Evolutionary conservation across 2,329 filamentous ascomycete species (phyloP), one percentile per base, ranked within the genome.

Genomic region (Botryosphaeria dothidea): DNA sequence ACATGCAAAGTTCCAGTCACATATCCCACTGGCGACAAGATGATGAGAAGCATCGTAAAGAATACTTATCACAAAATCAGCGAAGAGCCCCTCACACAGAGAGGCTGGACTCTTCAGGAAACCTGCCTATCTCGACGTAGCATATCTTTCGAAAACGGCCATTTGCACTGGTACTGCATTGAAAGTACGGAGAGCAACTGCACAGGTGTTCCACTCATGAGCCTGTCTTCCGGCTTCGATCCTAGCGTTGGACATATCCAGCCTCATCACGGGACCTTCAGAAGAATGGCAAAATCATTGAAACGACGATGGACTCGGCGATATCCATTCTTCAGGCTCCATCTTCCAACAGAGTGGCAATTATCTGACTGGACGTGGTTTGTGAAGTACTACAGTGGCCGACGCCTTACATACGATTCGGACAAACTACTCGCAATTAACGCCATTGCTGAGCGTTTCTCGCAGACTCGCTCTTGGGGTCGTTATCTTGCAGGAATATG

Each of bases 101-200:
- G 64, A 6, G 64, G 45, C 36, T 66, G 57, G 64, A 66, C 64
- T 0, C 38, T 62, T 5, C 64, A 66, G n/a, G 64, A 66, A 29
- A 41, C 34, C 0, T n/a, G 56, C 3, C 38, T 62, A 7, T 45
- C 64, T 3, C 23, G 23, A 3, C 25, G 58, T 6, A 48, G 48
- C 13, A 9, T 66, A 1, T 63, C 49, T 5, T 56, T 66, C 8
- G 51, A 60, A 11, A 13, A 34, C 7, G 49, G 49, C 1, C 49
- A 54, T 23, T 4, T 36, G 8, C 49, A 54, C 19, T 54, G 49
- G 49, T 54, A 54, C 5, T 54, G 49, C 11, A 8, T n/a, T 13
- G 2, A 23, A 4, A 0, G 0, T 0, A 13, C 6, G 38, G 5
- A n/a, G 8, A 29, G 6, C 6, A 31, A 31, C 1, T 8, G 25